Evolutionary conservation across 352 stramenopile genomes (phyloP), one percentile per base, ranked within the genome.

Genomic region (Thraustotheca clavata): DNA sequence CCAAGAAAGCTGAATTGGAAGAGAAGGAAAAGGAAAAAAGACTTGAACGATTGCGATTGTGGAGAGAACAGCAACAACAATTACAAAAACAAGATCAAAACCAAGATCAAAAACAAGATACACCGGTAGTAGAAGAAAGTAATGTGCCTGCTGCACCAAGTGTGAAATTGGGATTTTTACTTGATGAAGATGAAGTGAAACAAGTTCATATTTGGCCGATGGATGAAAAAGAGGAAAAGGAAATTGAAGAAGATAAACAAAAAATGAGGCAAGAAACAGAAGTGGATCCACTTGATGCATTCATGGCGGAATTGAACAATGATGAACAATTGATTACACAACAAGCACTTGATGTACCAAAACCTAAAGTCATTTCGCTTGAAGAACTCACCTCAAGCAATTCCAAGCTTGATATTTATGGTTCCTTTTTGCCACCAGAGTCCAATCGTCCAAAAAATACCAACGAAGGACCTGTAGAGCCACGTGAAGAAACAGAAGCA

Each of bases 281-380:
- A 67, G 77, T 91, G 27, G 85, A 94, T 59, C 85, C 85, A 16
- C 52, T 94, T 31, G 85, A 94, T 63, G 85, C 83, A 4, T 94
- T 91, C 66, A 94, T 94, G 85, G 85, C 85, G 38, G 85, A 84
- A 12, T 71, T 94, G 3, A 79, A 87, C 4, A 84, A 92, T 48
- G 76, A 90, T 66, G 77, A 49, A n/a, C n/a, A n/a, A 34, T 78
- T 80, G 18, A 88, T 89, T 32, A 46, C 52, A 27, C 78, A 92
- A 65, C 76, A 87, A 54, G 87, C 76, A 35, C 77, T 86, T 18
- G 72, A 69, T 16, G 82, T 90, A 31, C 79, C 83, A 11, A 75
- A 80, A 5, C 72, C 83, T 0, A 92, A 92, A 31, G 83, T 94
- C 32, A 94, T 94, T 33, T 94, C 85, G 7, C 69, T 89, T 46